Evolutionary conservation across 352 stramenopile species (phyloP).

Genomic region (Phytopythium kandeliae): DNA sequence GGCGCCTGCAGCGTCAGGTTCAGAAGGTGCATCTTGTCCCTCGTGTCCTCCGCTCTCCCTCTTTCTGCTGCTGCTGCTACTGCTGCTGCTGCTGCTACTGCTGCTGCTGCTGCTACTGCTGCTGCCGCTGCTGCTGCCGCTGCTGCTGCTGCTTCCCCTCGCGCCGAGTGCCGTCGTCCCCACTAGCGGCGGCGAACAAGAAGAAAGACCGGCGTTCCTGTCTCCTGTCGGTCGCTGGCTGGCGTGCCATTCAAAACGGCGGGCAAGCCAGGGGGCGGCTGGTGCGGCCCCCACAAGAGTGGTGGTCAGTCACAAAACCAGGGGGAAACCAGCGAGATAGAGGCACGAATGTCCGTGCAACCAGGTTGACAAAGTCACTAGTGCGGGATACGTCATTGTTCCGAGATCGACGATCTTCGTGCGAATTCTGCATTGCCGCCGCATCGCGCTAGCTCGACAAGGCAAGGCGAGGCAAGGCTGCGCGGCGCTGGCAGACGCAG

Average conservation of each 20-base stretch:
- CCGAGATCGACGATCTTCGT: neutral
- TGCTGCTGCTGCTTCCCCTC: neutral
- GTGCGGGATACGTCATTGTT: neutral
- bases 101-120: too few species aligned
- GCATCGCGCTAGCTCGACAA: too few species aligned
- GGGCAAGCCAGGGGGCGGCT: neutral
- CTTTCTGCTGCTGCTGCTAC: too few species aligned
- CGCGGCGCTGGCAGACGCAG: too few species aligned
- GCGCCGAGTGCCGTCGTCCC: neutral
- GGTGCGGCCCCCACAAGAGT: neutral
- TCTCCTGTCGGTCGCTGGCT: neutral
- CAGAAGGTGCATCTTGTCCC: slow-evolving; percentile 67
- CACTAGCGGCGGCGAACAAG: neutral
- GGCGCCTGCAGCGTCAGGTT: slow-evolving; percentile 87
- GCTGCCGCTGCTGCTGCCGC: too few species aligned
- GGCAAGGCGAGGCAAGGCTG: too few species aligned
- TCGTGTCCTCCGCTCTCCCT: neutral
- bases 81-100: too few species aligned
- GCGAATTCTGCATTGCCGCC: too few species aligned
- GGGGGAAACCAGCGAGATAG: neutral
- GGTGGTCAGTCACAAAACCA: neutral
- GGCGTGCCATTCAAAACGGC: neutral
- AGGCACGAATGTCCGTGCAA: neutral
- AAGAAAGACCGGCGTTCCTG: neutral
- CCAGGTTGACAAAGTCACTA: neutral